Evolutionary conservation across 2,329 filamentous ascomycete genomes (phyloP), one percentile per base, ranked within the genome.

Genomic region (Domatiomyces catenatus): DNA sequence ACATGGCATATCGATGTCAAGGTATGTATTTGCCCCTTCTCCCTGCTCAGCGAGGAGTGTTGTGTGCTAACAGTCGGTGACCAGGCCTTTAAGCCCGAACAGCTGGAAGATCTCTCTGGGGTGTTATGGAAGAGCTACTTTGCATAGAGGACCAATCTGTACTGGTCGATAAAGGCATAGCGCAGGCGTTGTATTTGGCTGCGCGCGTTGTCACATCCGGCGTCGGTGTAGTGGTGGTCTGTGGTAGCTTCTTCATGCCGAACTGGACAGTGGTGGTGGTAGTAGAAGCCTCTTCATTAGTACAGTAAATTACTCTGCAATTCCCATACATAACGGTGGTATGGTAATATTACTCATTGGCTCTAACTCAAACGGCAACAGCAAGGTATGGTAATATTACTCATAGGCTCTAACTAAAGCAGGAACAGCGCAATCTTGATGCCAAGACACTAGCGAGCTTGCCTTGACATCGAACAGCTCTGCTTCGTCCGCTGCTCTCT

Each of bases 91-190:
- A 88, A 88, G 22, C 71, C 83, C 26, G 92, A 96, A 60, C 90
- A 98, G 63, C 73, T 98, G 8, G 92, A 96, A 66, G 90, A 96
- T 63, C 68, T 98, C 52, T 89, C 95, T 62, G 92, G 92, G 48
- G 93, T 98, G 46, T 72, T 98, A 48, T 98, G 92, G 92, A 98
- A 98, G 81, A 96, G 90, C 67, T 98, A 98, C 66, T 98, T 98
- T 72, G 93, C 89, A 42, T 94, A 54, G 44, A 39, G 10, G 12
- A 15, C 32, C 32, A 39, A 12, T 39, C 32, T 39, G 10, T 39
- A 15, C 32, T 39, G 32, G 12, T 39, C 12, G 10, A 39, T 39
- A 39, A 8, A 39, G 12, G 32, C 32, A 39, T 39, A 39, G 32
- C 32, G 32, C 10, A 5, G 32, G 32, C 32, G 32, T 39, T 15